Base-by-base conservation (phyloP, 2,329 filamentous ascomycete genomes). In the Pseudopithomyces maydicus region DNA sequence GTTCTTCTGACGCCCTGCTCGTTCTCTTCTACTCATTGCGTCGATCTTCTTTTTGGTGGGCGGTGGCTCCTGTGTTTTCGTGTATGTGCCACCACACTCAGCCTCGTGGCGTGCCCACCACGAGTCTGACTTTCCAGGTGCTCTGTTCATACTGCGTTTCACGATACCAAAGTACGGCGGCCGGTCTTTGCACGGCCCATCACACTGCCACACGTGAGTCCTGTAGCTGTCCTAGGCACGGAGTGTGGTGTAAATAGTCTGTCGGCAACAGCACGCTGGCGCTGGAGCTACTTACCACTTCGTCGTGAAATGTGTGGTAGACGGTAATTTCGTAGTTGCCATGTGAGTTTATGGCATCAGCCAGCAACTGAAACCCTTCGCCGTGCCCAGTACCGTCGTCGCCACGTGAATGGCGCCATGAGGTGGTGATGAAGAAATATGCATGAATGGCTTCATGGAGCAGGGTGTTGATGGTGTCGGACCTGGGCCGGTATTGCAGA, bases 381-480 rank as follows among this genome's bases (percentile, higher is more conserved):
- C 78, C 78, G 55, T 80, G 78, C 0, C 78, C 78, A 15, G 78
- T 78, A 0, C 76, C 75, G 52, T 76, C 72, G 32, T 79, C 77
- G 11, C 75, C 75, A 6, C 78, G 73, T 8, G 73, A 74, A 55
- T 80, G 76, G 46, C 57, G 65, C 76, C 76, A 79, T 8, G 77
- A 77, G 2, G 77, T 78, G 14, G 75, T 79, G 36, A 80, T 66
- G 66, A 80, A 80, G 68, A 80, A 79, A 59, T 80, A 80, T 23
- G 78, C 78, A 48, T 80, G 78, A 17, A 80, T 79, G 2, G 74
- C 71, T 56, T 80, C 78, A 56, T 80, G 78, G 2, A 80, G 66
- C 19, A 80, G 65, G 1, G 78, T 80, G 55, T 80, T 77, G 55
- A 80, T 66, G 1, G 75, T 76, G 60, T 80, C 78, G 46, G 69